Evolutionary conservation across 1,139 yeast genomes (phyloP), one percentile per base, ranked within the genome.

Genomic region (Taiozyma sp.): DNA sequence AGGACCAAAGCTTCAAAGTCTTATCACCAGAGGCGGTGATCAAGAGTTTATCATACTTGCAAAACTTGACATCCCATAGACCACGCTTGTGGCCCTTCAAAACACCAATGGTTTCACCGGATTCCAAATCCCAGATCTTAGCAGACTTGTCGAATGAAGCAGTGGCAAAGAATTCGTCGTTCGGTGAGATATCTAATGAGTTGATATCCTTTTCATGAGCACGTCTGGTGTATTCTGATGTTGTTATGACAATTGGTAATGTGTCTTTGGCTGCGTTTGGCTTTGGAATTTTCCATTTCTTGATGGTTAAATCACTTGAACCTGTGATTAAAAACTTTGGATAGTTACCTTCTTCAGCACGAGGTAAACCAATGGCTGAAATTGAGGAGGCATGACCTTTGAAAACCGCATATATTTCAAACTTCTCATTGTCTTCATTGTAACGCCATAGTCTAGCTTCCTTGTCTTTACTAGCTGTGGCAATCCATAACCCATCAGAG

Each of bases 181-280:
- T 90, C 13, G 97, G 96, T 7, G 97, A 78, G 3, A 93, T 75
- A 57, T 89, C 97, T 48, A 95, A 71, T 4, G 95, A 80, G 63
- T 93, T 95, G 53, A 93, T 91, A 67, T 93, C 97, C 67, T 93
- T 93, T 50, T 93, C 99, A 67, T 93, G 99, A 0, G 97, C 99
- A 63, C 93, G 81, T 72, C 97, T 80, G 0, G 99, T 93, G 68
- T 85, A 93, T 45, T 82, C 85, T 4, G 97, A 84, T 1, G 77
- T 72, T 50, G 63, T 74, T 21, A 75, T 64, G 43, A 66, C 54
- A 49, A 71, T 72, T 28, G 77, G 71, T 42, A 66, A 37, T 26
- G 55, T 55, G 6, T 49, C 52, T 6, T 50, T 46, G 4, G 50
- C 26, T 24, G 26, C 54, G 19, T 61, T 57, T 19, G 67, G 64